Conservation (phyloP, 768 basidiomycete species). For the Russula ochroleuca region DNA sequence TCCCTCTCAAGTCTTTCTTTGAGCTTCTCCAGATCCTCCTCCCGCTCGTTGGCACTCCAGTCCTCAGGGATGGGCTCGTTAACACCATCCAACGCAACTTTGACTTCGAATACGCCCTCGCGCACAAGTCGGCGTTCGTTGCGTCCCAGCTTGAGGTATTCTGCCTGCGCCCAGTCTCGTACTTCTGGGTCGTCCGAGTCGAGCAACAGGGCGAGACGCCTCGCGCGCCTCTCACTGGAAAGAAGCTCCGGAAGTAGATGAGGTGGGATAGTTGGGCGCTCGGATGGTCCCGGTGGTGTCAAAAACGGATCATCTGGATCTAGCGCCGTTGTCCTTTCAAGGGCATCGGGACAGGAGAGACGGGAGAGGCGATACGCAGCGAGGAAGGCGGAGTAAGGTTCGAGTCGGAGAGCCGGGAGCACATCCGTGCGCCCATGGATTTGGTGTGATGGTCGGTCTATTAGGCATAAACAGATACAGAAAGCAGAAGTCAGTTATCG, state of each 20-base stretch:
- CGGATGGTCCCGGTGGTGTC: background rate
- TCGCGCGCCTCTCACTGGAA: slow-evolving; percentile 18
- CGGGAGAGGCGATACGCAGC: slow-evolving; percentile 26
- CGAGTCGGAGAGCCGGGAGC: slow-evolving; percentile 28
- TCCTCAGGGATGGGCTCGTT: slow-evolving; percentile 15
- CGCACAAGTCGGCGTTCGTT: slow-evolving; percentile 22
- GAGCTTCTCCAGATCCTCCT: slow-evolving; percentile 25
- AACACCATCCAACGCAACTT: slow-evolving; percentile 8
- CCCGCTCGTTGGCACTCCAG: slow-evolving; percentile 19
- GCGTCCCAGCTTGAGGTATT: slow-evolving; percentile 27
- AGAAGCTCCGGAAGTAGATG: slow-evolving; percentile 24
- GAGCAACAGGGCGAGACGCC: slow-evolving; percentile 24
- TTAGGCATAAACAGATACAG: background rate
- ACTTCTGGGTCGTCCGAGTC: slow-evolving; percentile 27
- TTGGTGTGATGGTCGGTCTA: slow-evolving; percentile 22
- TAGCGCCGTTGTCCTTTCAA: slow-evolving; percentile 14
- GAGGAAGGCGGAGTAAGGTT: slow-evolving; percentile 27
- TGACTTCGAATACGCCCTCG: slow-evolving; percentile 28
- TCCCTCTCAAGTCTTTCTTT: slow-evolving; percentile 20
- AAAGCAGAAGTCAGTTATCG: background rate
- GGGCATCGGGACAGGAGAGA: slow-evolving; percentile 19
- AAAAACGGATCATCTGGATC: slow-evolving; percentile 15
- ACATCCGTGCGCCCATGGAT: slow-evolving; percentile 28
- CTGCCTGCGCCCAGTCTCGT: slow-evolving; percentile 27
- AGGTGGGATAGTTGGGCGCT: slow-evolving; percentile 14